These are phyloP conservation scores for Crataegus laevigata DNA, from an alignment of 306 rosid species.

Conservation along the genomic window DNA sequence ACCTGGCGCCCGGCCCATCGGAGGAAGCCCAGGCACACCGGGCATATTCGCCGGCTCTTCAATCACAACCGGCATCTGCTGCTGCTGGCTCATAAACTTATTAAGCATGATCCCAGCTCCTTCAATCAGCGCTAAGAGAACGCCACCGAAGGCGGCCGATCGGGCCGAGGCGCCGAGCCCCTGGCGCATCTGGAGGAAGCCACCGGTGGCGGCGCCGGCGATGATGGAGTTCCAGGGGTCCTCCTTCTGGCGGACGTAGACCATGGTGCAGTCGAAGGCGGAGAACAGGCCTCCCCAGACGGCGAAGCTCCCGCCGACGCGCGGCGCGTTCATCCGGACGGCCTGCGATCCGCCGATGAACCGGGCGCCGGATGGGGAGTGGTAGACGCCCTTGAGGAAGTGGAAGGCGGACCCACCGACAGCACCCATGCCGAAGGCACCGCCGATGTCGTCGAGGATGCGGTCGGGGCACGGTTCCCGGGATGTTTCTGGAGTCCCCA, in stretches of 20 bases:
- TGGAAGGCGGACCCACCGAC: slow-evolving; percentile 86
- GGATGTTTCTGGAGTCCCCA: slow-evolving; percentile 86
- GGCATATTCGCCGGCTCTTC: slow-evolving; percentile 49
- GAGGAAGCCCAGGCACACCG: slow-evolving; percentile 23
- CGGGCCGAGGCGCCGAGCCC: slow-evolving; percentile 55
- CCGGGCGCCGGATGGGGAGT: slow-evolving; percentile 64
- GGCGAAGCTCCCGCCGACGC: slow-evolving; percentile 80
- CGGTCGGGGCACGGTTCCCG: slow-evolving; percentile 89
- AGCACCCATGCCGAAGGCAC: slow-evolving; percentile 95
- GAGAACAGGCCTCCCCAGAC: slow-evolving; percentile 94
- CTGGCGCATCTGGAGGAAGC: slow-evolving; percentile 77
- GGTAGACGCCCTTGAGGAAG: slow-evolving; percentile 68
- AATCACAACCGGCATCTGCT: slow-evolving; percentile 43
- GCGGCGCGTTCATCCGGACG: slow-evolving; percentile 76
- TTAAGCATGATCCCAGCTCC: slow-evolving; percentile 91
- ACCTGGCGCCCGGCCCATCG: slow-evolving; percentile 21
- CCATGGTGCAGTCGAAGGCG: slow-evolving; percentile 76
- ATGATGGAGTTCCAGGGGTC: slow-evolving; percentile 91
- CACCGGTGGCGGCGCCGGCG: slow-evolving; percentile 84
- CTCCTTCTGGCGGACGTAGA: slow-evolving; percentile 78
- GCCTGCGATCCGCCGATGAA: slow-evolving; percentile 68
- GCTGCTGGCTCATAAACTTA: slow-evolving; percentile 54
- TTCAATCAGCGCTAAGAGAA: slow-evolving; percentile 65
- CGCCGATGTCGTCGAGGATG: slow-evolving; percentile 77
- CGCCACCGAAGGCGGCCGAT: slow-evolving; percentile 59